Evolutionary conservation across 192 early-diverging fungal genomes (phyloP).

Genomic region (Cetraspora pellucida): DNA sequence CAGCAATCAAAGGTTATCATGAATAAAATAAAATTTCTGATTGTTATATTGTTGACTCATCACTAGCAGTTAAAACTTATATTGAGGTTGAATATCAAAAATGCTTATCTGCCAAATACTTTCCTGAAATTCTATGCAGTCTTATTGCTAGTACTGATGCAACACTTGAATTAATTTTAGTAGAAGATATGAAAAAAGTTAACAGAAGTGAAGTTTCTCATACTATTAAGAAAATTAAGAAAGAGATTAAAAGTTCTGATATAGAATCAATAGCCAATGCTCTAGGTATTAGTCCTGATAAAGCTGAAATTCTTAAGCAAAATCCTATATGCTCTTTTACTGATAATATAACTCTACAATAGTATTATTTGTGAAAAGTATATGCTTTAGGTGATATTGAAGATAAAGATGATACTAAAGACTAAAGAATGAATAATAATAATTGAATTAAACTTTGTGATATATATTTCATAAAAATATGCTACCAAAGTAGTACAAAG

Average conservation of each 20-base stretch:
- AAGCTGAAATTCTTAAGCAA: conserved; percentile 30
- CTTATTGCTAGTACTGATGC: conserved; percentile 20
- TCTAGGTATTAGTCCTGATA: conserved; percentile 14
- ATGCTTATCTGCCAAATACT: conserved; percentile 30
- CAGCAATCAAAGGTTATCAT: conserved; percentile 13
- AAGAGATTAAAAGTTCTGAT: conserved; percentile 20
- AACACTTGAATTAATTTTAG: conserved; percentile 21
- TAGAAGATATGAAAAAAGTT: conserved; percentile 10
- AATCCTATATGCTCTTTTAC: conserved; percentile 11
- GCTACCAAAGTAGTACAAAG: no score
- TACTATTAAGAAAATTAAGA: conserved; percentile 23
- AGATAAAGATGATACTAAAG: conserved; percentile 16
- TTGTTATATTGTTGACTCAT: conserved; percentile 19
- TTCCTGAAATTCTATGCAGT: conserved; percentile 31
- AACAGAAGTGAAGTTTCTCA: conserved; percentile 8
- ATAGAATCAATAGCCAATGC: conserved; percentile 27
- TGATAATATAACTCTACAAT: conserved; percentile 28
- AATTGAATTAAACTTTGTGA: conserved; percentile 29
- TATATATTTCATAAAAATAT: conserved; percentile 26
- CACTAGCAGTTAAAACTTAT: conserved; percentile 23
- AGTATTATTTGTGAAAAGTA: conserved; percentile 25
- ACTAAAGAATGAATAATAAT: conserved; percentile 25
- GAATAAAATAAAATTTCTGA: conserved; percentile 26
- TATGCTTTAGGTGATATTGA: conserved; percentile 30
- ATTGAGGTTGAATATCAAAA: conserved; percentile 31